These are phyloP conservation scores for Colletotrichum chrysophilum DNA, from an alignment of 2,329 filamentous ascomycete species.

Conservation along the genomic window DNA sequence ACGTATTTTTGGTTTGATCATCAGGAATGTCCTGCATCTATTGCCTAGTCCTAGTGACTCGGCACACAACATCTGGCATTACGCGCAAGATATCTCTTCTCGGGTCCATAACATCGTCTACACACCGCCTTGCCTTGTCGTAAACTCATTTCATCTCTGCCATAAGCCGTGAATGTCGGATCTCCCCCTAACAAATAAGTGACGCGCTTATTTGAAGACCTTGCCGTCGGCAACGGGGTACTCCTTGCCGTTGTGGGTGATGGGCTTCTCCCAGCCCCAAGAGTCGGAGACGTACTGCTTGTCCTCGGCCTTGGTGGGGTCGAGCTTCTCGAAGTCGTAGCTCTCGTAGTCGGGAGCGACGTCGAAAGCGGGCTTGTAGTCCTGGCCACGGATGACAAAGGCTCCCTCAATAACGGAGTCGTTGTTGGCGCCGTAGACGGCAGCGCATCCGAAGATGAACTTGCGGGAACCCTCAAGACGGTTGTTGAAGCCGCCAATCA, in stretches of 20 bases:
- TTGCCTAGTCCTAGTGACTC: slow-evolving; percentile 14
- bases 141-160: slow-evolving; percentile 32
- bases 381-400: slow-evolving; percentile 93
- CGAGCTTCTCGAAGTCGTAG: slow-evolving; percentile 96
- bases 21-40: slow-evolving; percentile 18
- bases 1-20: neutral
- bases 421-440: slow-evolving; percentile 89
- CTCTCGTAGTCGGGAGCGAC: slow-evolving; percentile 97
- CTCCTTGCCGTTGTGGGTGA: slow-evolving; percentile 82
- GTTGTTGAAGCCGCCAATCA: slow-evolving; percentile 97
- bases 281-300: slow-evolving; percentile 82
- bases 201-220: slow-evolving; percentile 89
- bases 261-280: slow-evolving; percentile 92
- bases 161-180: slow-evolving; percentile 37
- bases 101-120: slow-evolving; percentile 22
- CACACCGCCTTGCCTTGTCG: slow-evolving; percentile 20
- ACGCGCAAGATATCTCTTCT: slow-evolving; percentile 19
- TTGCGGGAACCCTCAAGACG: slow-evolving; percentile 98
- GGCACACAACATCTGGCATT: slow-evolving; percentile 20
- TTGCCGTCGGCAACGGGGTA: slow-evolving; percentile 91
- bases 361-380: slow-evolving; percentile 85
- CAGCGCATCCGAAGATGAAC: slow-evolving; percentile 91
- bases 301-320: slow-evolving; percentile 85
- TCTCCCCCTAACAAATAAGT: slow-evolving; percentile 10
- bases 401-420: slow-evolving; percentile 91